Evolutionary conservation across 1,284 basidiomycete genomes (phyloP).

Genomic region (Exobasidium cylindrosporum): DNA sequence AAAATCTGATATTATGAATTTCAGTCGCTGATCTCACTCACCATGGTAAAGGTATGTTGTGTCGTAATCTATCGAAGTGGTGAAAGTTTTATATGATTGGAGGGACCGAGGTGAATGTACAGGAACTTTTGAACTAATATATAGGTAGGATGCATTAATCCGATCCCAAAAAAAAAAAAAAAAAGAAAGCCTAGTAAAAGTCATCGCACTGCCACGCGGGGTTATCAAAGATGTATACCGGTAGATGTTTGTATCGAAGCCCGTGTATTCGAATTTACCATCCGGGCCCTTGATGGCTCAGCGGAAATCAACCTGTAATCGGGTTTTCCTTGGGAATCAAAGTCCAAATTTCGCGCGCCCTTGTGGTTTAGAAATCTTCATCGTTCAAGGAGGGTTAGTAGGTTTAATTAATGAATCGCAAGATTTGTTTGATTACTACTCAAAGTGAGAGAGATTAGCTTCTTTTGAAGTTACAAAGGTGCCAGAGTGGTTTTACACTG

Average conservation of each 20-base stretch:
- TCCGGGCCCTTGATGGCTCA: not conserved
- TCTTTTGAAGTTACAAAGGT: not conserved
- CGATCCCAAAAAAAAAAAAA: not conserved
- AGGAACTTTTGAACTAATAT: too few relatives aligned
- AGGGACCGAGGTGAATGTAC: too few relatives aligned
- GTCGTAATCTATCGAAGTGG: too few relatives aligned
- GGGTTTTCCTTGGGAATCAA: constrained; percentile 3
- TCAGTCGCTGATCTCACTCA: too few relatives aligned
- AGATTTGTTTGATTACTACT: not conserved
- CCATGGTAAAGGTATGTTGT: too few relatives aligned
- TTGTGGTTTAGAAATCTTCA: constrained; percentile 1
- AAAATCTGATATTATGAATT: too few relatives aligned
- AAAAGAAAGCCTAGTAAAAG: not conserved
- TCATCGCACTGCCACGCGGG: not conserved
- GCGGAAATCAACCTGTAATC: constrained; percentile 5
- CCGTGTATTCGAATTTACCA: too few relatives aligned
- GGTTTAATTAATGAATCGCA: constrained; percentile 1
- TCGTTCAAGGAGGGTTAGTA: constrained; percentile 11
- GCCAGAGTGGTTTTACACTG: constrained; percentile 10
- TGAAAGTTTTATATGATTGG: too few relatives aligned
- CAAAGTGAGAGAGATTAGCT: constrained; percentile 5
- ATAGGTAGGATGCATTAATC: too few relatives aligned
- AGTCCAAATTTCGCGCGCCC: constrained; percentile 10
- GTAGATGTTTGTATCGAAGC: too few relatives aligned
- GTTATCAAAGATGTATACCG: too few relatives aligned